Evolutionary conservation across 2,329 filamentous ascomycete species (phyloP), one percentile per base, ranked within the genome.

Genomic region (Zelopaecilomyces penicillatus): DNA sequence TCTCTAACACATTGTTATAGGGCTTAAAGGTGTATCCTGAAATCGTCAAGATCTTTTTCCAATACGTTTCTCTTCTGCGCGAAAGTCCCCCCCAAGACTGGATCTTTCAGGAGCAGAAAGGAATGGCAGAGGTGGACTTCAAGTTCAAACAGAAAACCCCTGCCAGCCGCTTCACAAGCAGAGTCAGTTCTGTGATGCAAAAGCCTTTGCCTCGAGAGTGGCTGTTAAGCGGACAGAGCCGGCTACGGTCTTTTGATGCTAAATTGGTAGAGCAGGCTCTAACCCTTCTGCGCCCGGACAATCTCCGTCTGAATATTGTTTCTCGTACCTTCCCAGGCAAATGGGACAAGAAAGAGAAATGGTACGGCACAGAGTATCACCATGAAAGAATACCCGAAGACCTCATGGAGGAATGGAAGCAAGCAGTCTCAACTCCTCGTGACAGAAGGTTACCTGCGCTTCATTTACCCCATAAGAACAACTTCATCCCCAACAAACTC

Each of bases 301-400:
- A 96, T 60, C 89, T 97, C 68, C 80, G 87, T 30, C 76, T 96
- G 62, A 83, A 80, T 2, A 74, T 97, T 41, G 80, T 94, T 29
- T 91, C 88, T 27, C 86, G 89, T 58, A 83, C 86, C 6, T 85
- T 83, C 53, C 90, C 90, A 0, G 90, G 88, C 0, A 76, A 80
- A 42, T 96, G 88, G 87, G 77, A 94, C 52, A 69, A 83, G 61
- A 94, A 85, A 59, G 93, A 98, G 69, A 88, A 90, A 61, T 98
- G 93, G 93, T 98, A 98, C 56, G 91, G 91, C 6, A 98, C 93
- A 0, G 90, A 97, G 58, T 95, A 96, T 66, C 86, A 81, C 51
- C 76, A 83, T 30, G 85, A 94, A 59, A 84, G 81, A 58, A 86
- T 98, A 32, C 82, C 90, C 0, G 61, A 74, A 10, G 81, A 89